Evolutionary conservation across 129 eudicot species (phyloP).

Genomic region (Artemisia tridentata): DNA sequence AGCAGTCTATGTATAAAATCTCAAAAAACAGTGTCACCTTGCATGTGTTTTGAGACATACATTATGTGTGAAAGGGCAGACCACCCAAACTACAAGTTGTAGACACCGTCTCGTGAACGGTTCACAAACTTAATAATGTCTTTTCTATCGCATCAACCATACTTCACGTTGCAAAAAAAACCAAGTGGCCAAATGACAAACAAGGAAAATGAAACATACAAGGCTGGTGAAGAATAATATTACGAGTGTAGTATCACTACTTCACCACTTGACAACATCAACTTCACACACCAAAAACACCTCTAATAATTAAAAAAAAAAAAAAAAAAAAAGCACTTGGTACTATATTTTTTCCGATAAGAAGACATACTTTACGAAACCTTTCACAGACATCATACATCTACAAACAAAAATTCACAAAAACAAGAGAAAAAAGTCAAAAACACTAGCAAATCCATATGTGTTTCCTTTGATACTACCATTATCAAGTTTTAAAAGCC

Average conservation of each 20-base stretch:
- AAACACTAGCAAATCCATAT: background rate
- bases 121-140: too few species aligned
- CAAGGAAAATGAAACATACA: too few species aligned
- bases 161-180: too few species aligned
- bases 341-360: background rate
- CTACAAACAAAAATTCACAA: background rate
- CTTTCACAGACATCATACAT: background rate
- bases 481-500: background rate
- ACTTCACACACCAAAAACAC: background rate
- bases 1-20: background rate
- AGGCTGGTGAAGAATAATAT: too few species aligned
- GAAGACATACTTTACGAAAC: background rate
- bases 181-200: too few species aligned
- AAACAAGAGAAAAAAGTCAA: background rate
- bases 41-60: background rate
- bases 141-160: too few species aligned
- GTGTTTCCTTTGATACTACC: background rate
- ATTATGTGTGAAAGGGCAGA: background rate
- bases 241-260: too few species aligned
- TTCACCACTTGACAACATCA: too few species aligned
- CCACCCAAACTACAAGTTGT: background rate
- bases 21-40: background rate
- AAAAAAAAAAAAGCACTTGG: background rate
- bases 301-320: background rate
- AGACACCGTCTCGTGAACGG: too few species aligned